Percentiles rank a stretch among this genome's conserved stretches.
These are phyloP conservation scores for Mucor ambiguus DNA, from an alignment of 371 early-diverging fungal species.

Conservation along the genomic window DNA sequence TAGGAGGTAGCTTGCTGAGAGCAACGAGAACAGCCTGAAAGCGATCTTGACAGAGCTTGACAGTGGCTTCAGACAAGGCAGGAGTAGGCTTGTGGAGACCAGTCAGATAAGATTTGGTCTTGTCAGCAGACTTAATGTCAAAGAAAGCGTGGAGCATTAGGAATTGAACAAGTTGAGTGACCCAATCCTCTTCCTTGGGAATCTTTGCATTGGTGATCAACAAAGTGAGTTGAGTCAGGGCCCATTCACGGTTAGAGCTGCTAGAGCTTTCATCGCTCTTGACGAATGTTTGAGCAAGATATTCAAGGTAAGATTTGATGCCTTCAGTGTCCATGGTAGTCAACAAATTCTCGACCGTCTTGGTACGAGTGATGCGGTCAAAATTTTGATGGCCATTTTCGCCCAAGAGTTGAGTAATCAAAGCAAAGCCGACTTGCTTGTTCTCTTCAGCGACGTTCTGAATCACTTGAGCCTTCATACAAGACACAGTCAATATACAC, in stretches of 20 bases:
- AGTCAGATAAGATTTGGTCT: conserved; percentile 31
- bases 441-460: conserved; percentile 49
- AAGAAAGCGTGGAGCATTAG: conserved; percentile 77
- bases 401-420: conserved; percentile 76
- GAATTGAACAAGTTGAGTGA: conserved; percentile 66
- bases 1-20: conserved; percentile 60
- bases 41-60: conserved; percentile 58
- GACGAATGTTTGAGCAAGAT: conserved; percentile 70
- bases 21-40: conserved; percentile 72
- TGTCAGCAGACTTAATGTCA: conserved; percentile 46
- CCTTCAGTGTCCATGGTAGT: conserved; percentile 69
- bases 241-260: conserved; percentile 73
- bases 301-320: conserved; percentile 70
- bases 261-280: conserved; percentile 23
- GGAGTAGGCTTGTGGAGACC: conserved; percentile 55
- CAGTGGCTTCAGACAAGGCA: conserved; percentile 54
- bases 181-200: conserved; percentile 75
- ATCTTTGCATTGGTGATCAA: conserved; percentile 73
- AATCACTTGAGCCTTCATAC: conserved; percentile 45
- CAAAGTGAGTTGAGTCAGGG: conserved; percentile 76
- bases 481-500: conserved; percentile 9
- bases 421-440: conserved; percentile 32
- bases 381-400: conserved; percentile 72
- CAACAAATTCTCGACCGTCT: conserved; percentile 77
- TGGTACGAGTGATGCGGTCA: conserved; percentile 74